These are phyloP conservation scores for Somion occarium DNA, from an alignment of 1,284 basidiomycete genomes.

Conservation along the genomic window DNA sequence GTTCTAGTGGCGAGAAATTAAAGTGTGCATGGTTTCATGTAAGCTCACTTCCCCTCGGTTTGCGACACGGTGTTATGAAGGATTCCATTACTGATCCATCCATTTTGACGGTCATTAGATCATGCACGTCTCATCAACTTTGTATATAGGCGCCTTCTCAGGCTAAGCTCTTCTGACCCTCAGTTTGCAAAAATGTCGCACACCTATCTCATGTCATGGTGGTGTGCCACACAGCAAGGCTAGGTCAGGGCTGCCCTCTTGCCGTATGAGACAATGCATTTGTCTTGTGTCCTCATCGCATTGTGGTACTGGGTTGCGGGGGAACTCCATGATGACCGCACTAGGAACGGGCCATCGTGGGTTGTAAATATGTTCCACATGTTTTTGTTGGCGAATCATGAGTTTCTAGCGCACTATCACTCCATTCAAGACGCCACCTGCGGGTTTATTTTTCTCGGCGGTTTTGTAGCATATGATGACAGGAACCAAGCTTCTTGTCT, in stretches of 20 bases:
- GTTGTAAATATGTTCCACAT: background rate
- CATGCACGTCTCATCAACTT: conserved; percentile 1
- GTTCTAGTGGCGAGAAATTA: no score
- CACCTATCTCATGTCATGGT: background rate
- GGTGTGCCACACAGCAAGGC: background rate
- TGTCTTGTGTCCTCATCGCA: background rate
- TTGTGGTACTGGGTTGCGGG: no score
- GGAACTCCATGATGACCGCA: no score
- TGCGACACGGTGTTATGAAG: background rate
- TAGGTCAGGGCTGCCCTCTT: background rate
- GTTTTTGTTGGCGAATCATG: background rate
- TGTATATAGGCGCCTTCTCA: conserved; percentile 2
- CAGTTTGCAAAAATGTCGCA: background rate
- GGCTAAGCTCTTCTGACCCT: background rate
- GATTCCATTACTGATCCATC: background rate
- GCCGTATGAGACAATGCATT: background rate
- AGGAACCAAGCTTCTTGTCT: background rate
- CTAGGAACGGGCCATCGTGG: background rate
- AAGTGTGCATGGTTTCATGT: conserved; percentile 1
- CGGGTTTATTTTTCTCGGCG: background rate
- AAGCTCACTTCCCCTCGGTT: background rate
- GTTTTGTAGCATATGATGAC: background rate
- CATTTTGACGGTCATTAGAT: conserved; percentile 1
- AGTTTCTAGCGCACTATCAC: background rate
- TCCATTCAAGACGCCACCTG: background rate